Evolutionary conservation across 441 rosid genomes (phyloP).

Genomic region (Viola pubescens): DNA sequence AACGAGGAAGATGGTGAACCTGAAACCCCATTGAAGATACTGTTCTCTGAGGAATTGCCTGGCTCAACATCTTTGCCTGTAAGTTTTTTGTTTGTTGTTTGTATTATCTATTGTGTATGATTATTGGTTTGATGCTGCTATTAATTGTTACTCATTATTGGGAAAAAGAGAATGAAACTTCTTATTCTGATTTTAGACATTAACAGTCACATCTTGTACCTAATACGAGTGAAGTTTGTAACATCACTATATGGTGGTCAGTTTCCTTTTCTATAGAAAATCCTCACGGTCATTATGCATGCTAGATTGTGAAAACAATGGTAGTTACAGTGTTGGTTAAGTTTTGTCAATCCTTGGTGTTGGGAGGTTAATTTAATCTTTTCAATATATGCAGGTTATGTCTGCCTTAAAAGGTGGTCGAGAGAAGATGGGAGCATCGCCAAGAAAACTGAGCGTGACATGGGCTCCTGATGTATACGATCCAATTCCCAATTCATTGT

Average conservation of each 20-base stretch:
- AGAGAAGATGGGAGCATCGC: slow-evolving; percentile 44
- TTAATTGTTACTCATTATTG: background rate
- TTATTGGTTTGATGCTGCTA: background rate
- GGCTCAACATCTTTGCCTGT: slow-evolving; percentile 25
- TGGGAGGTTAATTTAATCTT: background rate
- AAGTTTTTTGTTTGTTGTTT: slow-evolving; percentile 20
- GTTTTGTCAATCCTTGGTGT: background rate
- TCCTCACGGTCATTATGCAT: background rate
- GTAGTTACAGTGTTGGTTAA: background rate
- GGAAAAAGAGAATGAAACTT: background rate
- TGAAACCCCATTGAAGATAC: slow-evolving; percentile 26
- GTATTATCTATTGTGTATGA: background rate
- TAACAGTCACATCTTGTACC: background rate
- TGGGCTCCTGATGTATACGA: slow-evolving; percentile 97
- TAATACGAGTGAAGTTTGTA: background rate
- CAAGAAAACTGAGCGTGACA: slow-evolving; percentile 41
- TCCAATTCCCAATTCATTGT: slow-evolving; percentile 61
- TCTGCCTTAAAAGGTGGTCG: slow-evolving; percentile 85
- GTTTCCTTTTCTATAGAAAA: background rate
- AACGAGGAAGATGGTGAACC: slow-evolving; percentile 31
- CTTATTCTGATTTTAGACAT: background rate
- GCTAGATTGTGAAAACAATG: background rate
- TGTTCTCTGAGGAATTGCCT: slow-evolving; percentile 28
- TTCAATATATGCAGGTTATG: slow-evolving; percentile 24
- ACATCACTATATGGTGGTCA: too few relatives aligned